These are phyloP conservation scores for Daldinia sp. DNA, from an alignment of 2,329 filamentous ascomycete species.

Conservation along the genomic window DNA sequence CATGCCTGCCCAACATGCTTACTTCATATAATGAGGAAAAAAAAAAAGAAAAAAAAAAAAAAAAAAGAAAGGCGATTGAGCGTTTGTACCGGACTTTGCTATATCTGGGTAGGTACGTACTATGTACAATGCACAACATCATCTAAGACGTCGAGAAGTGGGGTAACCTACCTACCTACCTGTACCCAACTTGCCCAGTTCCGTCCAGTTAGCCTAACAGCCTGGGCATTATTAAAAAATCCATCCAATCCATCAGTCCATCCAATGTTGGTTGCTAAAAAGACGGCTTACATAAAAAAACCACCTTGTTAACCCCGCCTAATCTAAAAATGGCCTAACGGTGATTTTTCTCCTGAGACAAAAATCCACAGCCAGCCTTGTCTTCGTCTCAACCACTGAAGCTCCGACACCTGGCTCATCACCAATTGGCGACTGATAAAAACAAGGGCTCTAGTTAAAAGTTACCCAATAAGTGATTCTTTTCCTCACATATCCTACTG, in stretches of 20 bases:
- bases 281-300: conserved; percentile 15
- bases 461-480: neutral
- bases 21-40: neutral
- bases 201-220: neutral
- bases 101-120: conserved; percentile 10
- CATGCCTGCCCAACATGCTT: neutral
- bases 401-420: conserved; percentile 32
- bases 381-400: conserved; percentile 24
- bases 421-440: conserved; percentile 1
- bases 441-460: neutral
- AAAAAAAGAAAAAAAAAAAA: no score
- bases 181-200: neutral
- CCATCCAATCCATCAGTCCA: no score
- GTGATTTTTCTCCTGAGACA: neutral
- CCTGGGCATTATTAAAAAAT: neutral
- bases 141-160: conserved; percentile 4
- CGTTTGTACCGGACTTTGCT: conserved; percentile 2
- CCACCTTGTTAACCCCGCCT: conserved; percentile 17
- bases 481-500: neutral
- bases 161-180: neutral
- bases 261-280: neutral
- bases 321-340: conserved; percentile 1
- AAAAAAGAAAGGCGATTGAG: conserved; percentile 4
- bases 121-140: no score
- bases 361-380: conserved; percentile 26